phyloP scores from a whole-genome alignment of 179 eudicot species.

The Amaranthus tricolor region DNA sequence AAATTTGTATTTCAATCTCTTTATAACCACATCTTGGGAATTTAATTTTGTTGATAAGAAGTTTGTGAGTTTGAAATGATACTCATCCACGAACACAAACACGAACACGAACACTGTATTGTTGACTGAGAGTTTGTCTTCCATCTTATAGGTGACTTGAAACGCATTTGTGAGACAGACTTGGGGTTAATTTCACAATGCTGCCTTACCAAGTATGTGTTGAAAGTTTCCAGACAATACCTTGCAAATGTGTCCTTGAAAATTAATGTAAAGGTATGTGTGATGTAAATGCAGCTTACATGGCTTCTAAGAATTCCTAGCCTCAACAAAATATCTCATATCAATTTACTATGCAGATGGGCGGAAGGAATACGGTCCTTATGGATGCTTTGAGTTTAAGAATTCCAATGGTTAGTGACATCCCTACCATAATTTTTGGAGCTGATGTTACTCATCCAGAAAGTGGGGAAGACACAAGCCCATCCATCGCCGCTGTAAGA shows the following conservation, averaged over 20 bases:
- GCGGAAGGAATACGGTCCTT: slow-evolving; percentile 86
- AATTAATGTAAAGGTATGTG: slow-evolving; percentile 78
- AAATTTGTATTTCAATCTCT: not conserved
- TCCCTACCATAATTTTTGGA: slow-evolving; percentile 85
- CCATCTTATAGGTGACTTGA: slow-evolving; percentile 66
- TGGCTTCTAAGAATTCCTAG: not conserved
- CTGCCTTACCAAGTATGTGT: slow-evolving; percentile 76
- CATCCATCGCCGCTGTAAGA: slow-evolving; percentile 94
- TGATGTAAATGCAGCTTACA: slow-evolving; percentile 5
- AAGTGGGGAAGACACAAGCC: slow-evolving; percentile 80
- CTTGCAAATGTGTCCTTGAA: slow-evolving; percentile 84
- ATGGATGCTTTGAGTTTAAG: slow-evolving; percentile 63
- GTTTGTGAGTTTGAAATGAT: not conserved
- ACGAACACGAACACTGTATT: not conserved
- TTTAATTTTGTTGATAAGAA: not conserved
- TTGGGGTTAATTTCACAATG: slow-evolving; percentile 85
- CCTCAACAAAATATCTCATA: not conserved
- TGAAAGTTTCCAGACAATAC: slow-evolving; percentile 71
- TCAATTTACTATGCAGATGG: slow-evolving; percentile 45
- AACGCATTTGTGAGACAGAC: slow-evolving; percentile 88
- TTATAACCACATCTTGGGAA: not conserved
- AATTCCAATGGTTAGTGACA: slow-evolving; percentile 84
- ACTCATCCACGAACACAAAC: no score
- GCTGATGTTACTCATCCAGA: slow-evolving; percentile 97
- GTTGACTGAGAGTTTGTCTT: slow-evolving; percentile 6